Percentiles rank a stretch among this genome's conserved stretches.
These are phyloP conservation scores for Microcyclospora tardicrescens DNA, from an alignment of 2,329 filamentous ascomycete species.

Conservation along the genomic window DNA sequence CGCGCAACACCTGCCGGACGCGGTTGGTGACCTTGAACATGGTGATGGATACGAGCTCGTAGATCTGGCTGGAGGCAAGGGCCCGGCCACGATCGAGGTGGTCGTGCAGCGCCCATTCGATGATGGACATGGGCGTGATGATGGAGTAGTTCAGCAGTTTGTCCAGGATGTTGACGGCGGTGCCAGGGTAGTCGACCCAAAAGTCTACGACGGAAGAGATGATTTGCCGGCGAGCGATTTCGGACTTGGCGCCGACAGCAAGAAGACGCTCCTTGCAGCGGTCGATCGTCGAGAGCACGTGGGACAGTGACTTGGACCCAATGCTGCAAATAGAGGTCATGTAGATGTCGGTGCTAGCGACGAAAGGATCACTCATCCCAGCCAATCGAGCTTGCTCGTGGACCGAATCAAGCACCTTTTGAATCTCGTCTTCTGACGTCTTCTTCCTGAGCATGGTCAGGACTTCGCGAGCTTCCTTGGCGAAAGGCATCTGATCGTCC, in stretches of 20 bases:
- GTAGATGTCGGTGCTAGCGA: conserved; percentile 85
- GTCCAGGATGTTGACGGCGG: conserved; percentile 84
- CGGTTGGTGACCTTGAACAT: conserved; percentile 81
- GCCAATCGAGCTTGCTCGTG: conserved; percentile 61
- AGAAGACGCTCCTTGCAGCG: conserved; percentile 82
- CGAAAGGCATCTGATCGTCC: conserved; percentile 62
- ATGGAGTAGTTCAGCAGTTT: conserved; percentile 97
- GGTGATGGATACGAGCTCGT: conserved; percentile 81
- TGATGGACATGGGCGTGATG: conserved; percentile 68
- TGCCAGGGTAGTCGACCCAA: conserved; percentile 84
- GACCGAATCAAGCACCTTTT: conserved; percentile 65
- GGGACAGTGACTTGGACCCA: conserved; percentile 88
- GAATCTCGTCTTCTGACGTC: conserved; percentile 73
- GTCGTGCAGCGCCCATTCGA: conserved; percentile 77
- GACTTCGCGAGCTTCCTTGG: conserved; percentile 71
- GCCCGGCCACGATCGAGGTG: conserved; percentile 39
- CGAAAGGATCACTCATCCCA: conserved; percentile 58
- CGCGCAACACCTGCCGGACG: conserved; percentile 63
- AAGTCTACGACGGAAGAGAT: conserved; percentile 82
- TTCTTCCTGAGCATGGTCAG: conserved; percentile 70
- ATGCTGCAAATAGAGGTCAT: conserved; percentile 88
- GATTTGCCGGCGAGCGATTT: conserved; percentile 72
- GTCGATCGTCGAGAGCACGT: conserved; percentile 91
- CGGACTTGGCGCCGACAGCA: conserved; percentile 60
- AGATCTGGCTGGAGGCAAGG: conserved; percentile 64